These are phyloP conservation scores for Dendrobium huoshanense DNA, from an alignment of 106 monocot species.

Conservation along the genomic window DNA sequence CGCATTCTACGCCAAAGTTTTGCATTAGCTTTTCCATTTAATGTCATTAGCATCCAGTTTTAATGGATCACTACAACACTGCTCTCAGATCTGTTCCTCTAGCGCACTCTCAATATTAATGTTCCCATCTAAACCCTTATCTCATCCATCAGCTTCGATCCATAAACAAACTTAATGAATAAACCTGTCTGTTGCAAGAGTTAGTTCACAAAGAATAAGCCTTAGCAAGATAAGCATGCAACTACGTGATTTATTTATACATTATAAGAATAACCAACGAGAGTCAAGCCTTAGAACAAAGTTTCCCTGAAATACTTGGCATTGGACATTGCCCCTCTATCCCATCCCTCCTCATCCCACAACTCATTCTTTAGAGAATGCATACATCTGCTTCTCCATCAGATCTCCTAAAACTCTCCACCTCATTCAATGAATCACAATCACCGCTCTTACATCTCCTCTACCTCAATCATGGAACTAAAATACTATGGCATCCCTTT, in stretches of 20 bases:
- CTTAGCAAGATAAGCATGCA: background rate
- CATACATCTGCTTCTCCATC: background rate
- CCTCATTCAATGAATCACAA: background rate
- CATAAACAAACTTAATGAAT: background rate
- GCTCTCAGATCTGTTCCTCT: too few species aligned
- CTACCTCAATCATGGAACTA: background rate
- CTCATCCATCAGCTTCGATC: background rate
- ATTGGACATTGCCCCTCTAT: background rate
- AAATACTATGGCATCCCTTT: background rate
- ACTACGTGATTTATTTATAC: too few species aligned
- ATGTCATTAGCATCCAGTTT: too few species aligned
- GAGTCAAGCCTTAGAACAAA: background rate
- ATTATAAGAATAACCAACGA: too few species aligned
- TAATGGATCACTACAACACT: too few species aligned
- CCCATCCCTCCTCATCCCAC: background rate
- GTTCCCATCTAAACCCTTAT: background rate
- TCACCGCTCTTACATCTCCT: background rate
- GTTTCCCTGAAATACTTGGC: background rate
- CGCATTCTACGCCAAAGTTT: too few species aligned
- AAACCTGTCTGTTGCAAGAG: background rate
- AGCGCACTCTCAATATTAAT: background rate
- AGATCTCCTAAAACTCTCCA: background rate
- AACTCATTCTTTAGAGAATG: background rate
- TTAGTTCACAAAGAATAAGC: background rate
- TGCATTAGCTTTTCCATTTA: too few species aligned